Evolutionary conservation across 2,329 filamentous ascomycete genomes (phyloP), one percentile per base, ranked within the genome.

Genomic region (Pseudopyrenochaeta lycopersici): DNA sequence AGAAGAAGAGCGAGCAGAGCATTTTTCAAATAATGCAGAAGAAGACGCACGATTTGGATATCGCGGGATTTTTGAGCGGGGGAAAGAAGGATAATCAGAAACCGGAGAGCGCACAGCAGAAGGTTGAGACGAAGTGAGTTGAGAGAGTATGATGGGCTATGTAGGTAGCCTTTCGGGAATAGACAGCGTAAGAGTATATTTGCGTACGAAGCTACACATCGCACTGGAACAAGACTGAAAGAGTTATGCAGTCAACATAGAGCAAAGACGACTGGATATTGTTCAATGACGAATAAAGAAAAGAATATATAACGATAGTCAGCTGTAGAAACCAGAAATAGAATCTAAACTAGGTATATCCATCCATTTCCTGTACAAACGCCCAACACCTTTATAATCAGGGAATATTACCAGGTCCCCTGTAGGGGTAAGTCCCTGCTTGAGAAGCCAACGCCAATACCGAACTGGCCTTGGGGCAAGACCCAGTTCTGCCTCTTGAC

Each of bases 1-100:
- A 79, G 54, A 71, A 76, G 64, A 78, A 77, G 67, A 80, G 79
- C 55, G 63, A 81, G 60, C 69, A 78, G 58, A 78, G 74, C 46
- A 77, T 76, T 45, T 68, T 80, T 60, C 69, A 71, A 30, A 77
- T 78, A 68, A 75, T 76, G 40, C 76, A 75, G 51, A 73, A 77
- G 49, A 79, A 78, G 64, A 71, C 79, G 58, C 74, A 66, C 43
- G 56, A 42, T 6, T n/a, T 66, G 2, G 54, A 68, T 39, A 64
- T 68, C 41, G 60, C 40, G 11, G 40, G 40, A 1, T 42, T 42
- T 15, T 15, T 42, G 23, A 23, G 14, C 10, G 40, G 40, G 17
- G 40, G 40, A n/a, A 42, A 15, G 40, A 42, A 42, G n/a, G 40
- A 42, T 23, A 18, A 42, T 11, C 40, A 42, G 23, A 27, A 27